Conservation (phyloP, 257 asterid species). For the Coffea eugenioides region DNA sequence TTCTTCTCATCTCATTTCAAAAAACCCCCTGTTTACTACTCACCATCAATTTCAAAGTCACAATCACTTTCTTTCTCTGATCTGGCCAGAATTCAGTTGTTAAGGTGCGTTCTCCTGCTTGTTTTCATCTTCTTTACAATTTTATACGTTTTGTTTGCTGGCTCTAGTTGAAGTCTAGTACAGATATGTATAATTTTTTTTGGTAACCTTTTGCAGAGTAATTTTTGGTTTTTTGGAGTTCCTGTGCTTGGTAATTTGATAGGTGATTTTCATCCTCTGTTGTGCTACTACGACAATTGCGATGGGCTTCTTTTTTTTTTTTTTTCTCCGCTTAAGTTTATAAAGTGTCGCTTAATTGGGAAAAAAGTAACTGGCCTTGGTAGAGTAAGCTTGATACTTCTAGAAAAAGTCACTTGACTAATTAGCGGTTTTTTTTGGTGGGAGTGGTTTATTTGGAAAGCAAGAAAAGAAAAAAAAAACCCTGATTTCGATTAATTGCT, state of each 20-base stretch:
- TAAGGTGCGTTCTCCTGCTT: background rate
- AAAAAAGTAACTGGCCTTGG: background rate
- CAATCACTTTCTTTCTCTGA: background rate
- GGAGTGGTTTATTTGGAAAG: background rate
- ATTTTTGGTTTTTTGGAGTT: background rate
- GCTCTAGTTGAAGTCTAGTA: background rate
- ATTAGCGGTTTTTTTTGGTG: background rate
- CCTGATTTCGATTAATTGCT: background rate
- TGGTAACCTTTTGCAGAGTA: background rate
- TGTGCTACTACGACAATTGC: background rate
- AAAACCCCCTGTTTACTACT: background rate
- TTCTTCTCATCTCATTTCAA: constrained; percentile 1
- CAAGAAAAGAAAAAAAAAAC: background rate
- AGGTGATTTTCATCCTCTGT: background rate
- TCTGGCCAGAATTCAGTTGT: constrained; percentile 1
- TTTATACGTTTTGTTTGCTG: constrained; percentile 3
- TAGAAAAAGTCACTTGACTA: background rate
- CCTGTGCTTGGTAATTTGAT: background rate
- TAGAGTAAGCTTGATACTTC: background rate
- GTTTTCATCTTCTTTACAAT: background rate
- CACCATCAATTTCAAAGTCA: background rate
- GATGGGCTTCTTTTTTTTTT: no score
- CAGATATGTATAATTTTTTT: no score
- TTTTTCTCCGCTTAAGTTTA: background rate
- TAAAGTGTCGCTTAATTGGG: background rate